Conservation (phyloP, 768 basidiomycete species). For the Inosperma sp. region DNA sequence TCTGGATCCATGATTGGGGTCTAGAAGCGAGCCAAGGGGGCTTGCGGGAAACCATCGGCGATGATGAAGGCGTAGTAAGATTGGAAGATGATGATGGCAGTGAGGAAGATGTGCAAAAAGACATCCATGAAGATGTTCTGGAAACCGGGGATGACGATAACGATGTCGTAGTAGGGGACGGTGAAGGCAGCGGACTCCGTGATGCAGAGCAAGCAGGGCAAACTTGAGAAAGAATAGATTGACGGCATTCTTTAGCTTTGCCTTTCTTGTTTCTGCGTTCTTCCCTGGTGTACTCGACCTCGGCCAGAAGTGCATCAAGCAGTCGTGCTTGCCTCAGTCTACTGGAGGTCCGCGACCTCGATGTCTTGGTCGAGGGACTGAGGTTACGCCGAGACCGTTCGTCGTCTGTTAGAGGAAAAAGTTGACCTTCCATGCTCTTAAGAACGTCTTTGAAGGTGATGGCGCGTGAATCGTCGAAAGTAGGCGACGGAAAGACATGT, state of each 20-base stretch:
- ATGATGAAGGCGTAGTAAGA: constrained; percentile 34
- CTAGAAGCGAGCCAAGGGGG: constrained; percentile 25
- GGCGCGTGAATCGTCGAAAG: constrained; percentile 35
- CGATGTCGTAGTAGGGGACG: constrained; percentile 19
- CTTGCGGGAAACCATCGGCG: constrained; percentile 30
- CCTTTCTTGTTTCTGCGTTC: constrained; percentile 34
- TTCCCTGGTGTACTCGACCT: constrained; percentile 39
- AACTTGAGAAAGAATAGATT: constrained; percentile 15
- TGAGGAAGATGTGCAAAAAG: constrained; percentile 20
- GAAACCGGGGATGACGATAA: constrained; percentile 24
- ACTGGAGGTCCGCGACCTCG: constrained; percentile 21
- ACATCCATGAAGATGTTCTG: constrained; percentile 30
- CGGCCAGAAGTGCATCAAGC: constrained; percentile 40
- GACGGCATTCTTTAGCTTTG: constrained; percentile 25
- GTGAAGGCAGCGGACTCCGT: constrained; percentile 18
- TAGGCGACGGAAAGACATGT: constrained; percentile 19
- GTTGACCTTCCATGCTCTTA: constrained; percentile 51
- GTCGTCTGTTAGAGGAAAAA: constrained; percentile 44
- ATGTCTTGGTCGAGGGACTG: constrained; percentile 14
- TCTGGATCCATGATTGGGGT: constrained; percentile 19
- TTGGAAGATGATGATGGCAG: constrained; percentile 31
- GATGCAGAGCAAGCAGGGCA: constrained; percentile 19
- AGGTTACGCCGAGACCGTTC: constrained; percentile 17
- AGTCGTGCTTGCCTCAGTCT: constrained; percentile 25
- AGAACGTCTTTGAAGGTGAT: constrained; percentile 57